Percentiles rank a stretch among this genome's conserved stretches.
phyloP scores from a whole-genome alignment of 2,329 filamentous ascomycete genomes.

The Phoma sp. region DNA sequence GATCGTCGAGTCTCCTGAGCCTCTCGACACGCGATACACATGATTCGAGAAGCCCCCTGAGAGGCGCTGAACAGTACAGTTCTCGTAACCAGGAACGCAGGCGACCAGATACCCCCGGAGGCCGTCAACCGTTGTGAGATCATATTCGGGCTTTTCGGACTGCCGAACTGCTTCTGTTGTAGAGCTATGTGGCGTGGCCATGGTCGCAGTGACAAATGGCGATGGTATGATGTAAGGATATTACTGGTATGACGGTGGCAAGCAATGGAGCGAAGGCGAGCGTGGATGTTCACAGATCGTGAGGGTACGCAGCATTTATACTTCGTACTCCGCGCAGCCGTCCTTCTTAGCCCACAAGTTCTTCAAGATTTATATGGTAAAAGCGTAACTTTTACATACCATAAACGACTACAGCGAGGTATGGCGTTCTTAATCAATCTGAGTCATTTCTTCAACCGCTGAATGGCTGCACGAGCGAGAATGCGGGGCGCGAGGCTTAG shows the following conservation, averaged over 20 bases:
- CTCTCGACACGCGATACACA: slow-evolving; percentile 39
- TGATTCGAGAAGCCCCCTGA: slow-evolving; percentile 48
- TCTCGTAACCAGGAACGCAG: neutral
- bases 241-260: too few species aligned
- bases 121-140: neutral
- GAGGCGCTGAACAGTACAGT: slow-evolving; percentile 18
- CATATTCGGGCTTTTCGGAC: neutral
- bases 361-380: neutral
- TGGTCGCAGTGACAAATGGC: neutral
- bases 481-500: neutral
- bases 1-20: slow-evolving; percentile 20
- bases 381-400: neutral
- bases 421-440: neutral
- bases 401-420: neutral
- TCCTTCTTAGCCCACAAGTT: neutral
- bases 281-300: neutral
- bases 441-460: neutral
- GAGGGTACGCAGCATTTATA: neutral
- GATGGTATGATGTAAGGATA: neutral
- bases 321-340: neutral
- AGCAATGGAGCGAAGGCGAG: neutral
- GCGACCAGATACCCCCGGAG: neutral
- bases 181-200: neutral
- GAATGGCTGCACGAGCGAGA: neutral
- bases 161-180: too few species aligned